Evolutionary conservation across 2,329 filamentous ascomycete genomes (phyloP).

Genomic region (Pseudogymnoascus sp.): DNA sequence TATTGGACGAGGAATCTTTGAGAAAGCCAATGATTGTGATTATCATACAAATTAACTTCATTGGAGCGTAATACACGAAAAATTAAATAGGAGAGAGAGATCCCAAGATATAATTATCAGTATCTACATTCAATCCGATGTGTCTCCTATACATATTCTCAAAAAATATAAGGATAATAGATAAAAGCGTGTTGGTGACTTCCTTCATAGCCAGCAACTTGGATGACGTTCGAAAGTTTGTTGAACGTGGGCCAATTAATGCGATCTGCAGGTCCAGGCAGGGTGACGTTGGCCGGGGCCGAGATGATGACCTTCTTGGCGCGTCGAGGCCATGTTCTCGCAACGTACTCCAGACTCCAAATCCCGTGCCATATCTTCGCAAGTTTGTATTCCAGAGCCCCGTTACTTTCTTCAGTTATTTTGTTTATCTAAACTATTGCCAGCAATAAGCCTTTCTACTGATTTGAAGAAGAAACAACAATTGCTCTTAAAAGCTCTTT

Average conservation of each 20-base stretch:
- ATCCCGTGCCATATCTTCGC: background rate
- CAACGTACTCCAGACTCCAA: background rate
- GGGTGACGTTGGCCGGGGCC: background rate
- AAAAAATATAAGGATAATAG: too few species aligned
- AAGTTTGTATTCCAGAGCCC: background rate
- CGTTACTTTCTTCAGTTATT: background rate
- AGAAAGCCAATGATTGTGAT: background rate
- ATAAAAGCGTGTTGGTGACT: too few species aligned
- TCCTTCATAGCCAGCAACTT: too few species aligned
- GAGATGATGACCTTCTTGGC: constrained; percentile 2
- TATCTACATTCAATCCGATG: background rate
- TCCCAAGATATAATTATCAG: too few species aligned
- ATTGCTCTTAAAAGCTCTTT: background rate
- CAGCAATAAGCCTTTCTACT: background rate
- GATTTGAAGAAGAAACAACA: background rate
- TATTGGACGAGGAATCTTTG: background rate
- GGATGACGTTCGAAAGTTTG: background rate
- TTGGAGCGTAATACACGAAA: too few species aligned
- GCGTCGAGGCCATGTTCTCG: background rate
- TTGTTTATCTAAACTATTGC: background rate
- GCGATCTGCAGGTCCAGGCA: background rate
- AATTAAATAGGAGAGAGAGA: too few species aligned
- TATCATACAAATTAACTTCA: too few species aligned
- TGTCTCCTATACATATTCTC: too few species aligned
- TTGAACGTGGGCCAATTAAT: background rate